Evolutionary conservation across 2,329 filamentous ascomycete species (phyloP).

Genomic region (Teratosphaeria destructans): DNA sequence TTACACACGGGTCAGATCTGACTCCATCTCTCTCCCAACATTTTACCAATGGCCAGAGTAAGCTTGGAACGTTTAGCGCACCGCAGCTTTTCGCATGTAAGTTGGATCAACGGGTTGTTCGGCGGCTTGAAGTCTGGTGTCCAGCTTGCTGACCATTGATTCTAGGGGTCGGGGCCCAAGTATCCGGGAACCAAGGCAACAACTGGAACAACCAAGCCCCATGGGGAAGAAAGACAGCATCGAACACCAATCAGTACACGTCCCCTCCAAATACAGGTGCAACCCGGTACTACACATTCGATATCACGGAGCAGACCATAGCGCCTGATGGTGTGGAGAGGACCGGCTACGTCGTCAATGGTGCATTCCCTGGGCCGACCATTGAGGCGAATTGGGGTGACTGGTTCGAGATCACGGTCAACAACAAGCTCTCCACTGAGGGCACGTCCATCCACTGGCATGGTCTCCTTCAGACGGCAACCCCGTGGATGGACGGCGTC

Average conservation of each 20-base stretch:
- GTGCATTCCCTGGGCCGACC: conserved; percentile 24
- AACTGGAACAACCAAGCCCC: conserved; percentile 5
- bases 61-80: conserved; percentile 16
- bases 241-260: conserved; percentile 19
- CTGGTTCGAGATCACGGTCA: conserved; percentile 25
- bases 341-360: conserved; percentile 22
- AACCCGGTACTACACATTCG: conserved; percentile 25
- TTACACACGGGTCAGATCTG: conserved; percentile 9
- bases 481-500: conserved; percentile 43
- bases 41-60: conserved; percentile 17
- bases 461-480: conserved; percentile 40
- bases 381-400: conserved; percentile 28
- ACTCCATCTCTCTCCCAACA: conserved; percentile 12
- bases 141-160: neutral
- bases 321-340: conserved; percentile 25
- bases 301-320: conserved; percentile 19
- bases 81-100: conserved; percentile 16
- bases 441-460: conserved; percentile 45
- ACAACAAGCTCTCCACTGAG: conserved; percentile 27
- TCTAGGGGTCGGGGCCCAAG: neutral
- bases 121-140: conserved; percentile 1
- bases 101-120: conserved; percentile 10
- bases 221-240: conserved; percentile 17
- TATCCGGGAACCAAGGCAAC: neutral
- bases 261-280: conserved; percentile 23